Evolutionary conservation across 2,329 filamentous ascomycete species (phyloP).

Genomic region (Sordariomycetes sp.): DNA sequence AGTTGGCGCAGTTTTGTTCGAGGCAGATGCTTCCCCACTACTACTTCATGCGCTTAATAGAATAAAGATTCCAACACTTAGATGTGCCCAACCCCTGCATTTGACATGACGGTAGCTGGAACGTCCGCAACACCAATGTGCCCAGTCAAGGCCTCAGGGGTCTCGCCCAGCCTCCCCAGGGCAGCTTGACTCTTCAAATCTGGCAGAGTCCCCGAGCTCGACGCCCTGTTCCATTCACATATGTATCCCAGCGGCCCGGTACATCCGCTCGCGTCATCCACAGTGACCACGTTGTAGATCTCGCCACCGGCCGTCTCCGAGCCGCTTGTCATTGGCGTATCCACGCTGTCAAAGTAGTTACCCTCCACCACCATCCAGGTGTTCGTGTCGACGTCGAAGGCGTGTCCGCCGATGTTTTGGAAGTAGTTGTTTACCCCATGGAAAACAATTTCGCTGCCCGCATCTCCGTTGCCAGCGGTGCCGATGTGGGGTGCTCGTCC

Average conservation of each 20-base stretch:
- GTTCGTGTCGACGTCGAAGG: slow-evolving; percentile 42
- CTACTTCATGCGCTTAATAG: no score
- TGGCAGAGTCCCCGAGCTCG: slow-evolving; percentile 28
- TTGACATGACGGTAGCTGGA: no score
- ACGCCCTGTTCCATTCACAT: background rate
- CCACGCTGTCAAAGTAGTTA: slow-evolving; percentile 48
- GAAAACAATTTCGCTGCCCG: no score
- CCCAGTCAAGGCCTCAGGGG: no score
- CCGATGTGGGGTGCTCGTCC: slow-evolving; percentile 49
- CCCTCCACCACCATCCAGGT: slow-evolving; percentile 43
- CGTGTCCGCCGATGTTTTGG: slow-evolving; percentile 43
- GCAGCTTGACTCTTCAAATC: no score
- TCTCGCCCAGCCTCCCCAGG: no score
- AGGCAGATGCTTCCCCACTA: no score
- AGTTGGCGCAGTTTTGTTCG: no score
- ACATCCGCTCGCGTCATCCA: background rate
- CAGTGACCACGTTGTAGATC: background rate
- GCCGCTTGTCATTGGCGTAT: slow-evolving; percentile 10
- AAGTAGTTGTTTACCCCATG: slow-evolving; percentile 57
- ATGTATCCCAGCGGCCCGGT: background rate
- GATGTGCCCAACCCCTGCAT: no score
- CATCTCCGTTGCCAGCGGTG: no score
- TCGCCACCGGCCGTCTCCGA: background rate
- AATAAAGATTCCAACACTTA: no score
- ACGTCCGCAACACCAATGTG: no score